phyloP scores from a whole-genome alignment of 805 yeast species.

The Saturnispora bothae region DNA sequence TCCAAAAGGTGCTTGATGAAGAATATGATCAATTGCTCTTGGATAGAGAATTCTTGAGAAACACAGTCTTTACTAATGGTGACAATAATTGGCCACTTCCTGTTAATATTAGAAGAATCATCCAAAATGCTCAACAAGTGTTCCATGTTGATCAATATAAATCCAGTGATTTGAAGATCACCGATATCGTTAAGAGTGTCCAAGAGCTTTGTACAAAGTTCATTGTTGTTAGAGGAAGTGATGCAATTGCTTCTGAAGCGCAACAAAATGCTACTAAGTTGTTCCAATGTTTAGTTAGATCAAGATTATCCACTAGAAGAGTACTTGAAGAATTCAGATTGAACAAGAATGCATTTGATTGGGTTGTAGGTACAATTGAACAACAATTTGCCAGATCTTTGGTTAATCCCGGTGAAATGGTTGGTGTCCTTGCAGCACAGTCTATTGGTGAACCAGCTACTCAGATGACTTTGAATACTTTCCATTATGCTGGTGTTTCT shows the following conservation, averaged over 20 bases:
- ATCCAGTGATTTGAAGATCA: slow-evolving; percentile 81
- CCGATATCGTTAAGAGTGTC: slow-evolving; percentile 69
- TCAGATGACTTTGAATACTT: slow-evolving; percentile 93
- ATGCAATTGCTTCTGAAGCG: slow-evolving; percentile 66
- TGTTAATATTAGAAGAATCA: slow-evolving; percentile 89
- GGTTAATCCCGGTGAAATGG: slow-evolving; percentile 98
- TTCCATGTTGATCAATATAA: slow-evolving; percentile 86
- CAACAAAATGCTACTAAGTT: slow-evolving; percentile 85
- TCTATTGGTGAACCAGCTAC: slow-evolving; percentile 98
- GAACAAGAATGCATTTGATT: slow-evolving; percentile 78
- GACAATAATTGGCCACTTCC: slow-evolving; percentile 97
- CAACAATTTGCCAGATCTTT: slow-evolving; percentile 84
- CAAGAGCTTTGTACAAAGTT: slow-evolving; percentile 55
- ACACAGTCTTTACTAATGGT: slow-evolving; percentile 78
- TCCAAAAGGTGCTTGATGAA: slow-evolving; percentile 71
- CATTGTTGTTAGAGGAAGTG: slow-evolving; percentile 73
- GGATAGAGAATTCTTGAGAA: slow-evolving; percentile 76
- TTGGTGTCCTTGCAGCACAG: slow-evolving; percentile 95
- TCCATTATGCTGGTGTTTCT: slow-evolving; percentile 97
- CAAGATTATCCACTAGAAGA: slow-evolving; percentile 84
- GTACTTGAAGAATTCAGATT: slow-evolving; percentile 84
- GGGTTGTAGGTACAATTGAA: slow-evolving; percentile 93
- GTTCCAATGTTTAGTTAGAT: slow-evolving; percentile 86
- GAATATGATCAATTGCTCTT: slow-evolving; percentile 69
- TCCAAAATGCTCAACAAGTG: slow-evolving; percentile 95